phyloP scores from a whole-genome alignment of 768 basidiomycete species.

The Russula abietina region DNA sequence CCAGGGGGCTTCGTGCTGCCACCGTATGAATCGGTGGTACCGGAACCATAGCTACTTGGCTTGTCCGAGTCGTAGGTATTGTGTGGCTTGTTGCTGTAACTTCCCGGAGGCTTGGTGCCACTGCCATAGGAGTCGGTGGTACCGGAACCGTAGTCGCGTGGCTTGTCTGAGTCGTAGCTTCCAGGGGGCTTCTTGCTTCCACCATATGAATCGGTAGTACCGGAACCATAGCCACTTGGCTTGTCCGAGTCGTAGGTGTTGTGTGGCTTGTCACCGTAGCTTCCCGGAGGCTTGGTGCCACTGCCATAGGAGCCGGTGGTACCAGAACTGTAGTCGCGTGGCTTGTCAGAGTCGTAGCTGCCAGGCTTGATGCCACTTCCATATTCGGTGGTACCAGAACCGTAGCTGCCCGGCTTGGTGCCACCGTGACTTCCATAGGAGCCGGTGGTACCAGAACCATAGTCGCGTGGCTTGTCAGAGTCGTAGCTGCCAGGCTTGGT shows the following conservation, averaged over 20 bases:
- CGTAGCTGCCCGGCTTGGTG: neutral
- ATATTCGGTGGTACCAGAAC: neutral
- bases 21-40: neutral
- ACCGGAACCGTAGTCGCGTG: neutral
- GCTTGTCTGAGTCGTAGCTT: neutral
- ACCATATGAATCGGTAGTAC: slow-evolving; percentile 14
- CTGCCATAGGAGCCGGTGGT: slow-evolving; percentile 1
- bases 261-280: no score
- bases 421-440: neutral
- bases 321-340: neutral
- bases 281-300: slow-evolving; percentile 13
- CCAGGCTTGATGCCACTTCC: neutral
- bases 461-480: no score
- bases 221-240: slow-evolving; percentile 25
- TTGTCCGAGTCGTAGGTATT: neutral
- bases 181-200: slow-evolving; percentile 12
- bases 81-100: neutral
- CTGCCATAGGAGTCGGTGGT: neutral
- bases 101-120: neutral
- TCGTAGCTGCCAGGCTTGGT: no score
- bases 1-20: neutral
- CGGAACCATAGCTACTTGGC: neutral
- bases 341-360: neutral
- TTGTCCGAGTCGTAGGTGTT: slow-evolving; percentile 14
- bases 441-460: neutral